Evolutionary conservation across 2,329 filamentous ascomycete species (phyloP).

Genomic region (Colletotrichum filicis): DNA sequence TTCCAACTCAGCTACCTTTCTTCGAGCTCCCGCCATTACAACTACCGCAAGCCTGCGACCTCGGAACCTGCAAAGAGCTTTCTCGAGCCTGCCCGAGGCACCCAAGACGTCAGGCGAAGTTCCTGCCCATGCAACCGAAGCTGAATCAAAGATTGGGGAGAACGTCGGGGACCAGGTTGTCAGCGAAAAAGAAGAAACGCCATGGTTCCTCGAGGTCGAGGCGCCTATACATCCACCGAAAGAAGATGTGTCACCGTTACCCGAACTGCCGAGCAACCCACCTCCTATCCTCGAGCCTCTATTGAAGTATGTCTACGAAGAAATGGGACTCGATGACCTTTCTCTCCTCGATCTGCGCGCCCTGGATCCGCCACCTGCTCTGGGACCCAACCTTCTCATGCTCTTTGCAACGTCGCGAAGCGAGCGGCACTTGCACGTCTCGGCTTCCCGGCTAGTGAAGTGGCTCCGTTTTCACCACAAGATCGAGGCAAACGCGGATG

Average conservation of each 20-base stretch:
- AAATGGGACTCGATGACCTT: conserved; percentile 87
- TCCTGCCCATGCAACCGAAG: neutral
- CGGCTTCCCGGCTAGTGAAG: conserved; percentile 87
- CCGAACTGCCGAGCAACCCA: conserved; percentile 71
- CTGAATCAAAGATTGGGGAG: neutral
- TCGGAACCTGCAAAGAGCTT: conserved; percentile 38
- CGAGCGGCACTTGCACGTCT: conserved; percentile 92
- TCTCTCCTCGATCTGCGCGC: conserved; percentile 83
- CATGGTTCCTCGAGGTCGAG: conserved; percentile 90
- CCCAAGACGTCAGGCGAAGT: neutral
- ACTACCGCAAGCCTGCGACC: conserved; percentile 1
- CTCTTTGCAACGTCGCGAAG: conserved; percentile 90
- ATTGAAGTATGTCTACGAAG: conserved; percentile 81
- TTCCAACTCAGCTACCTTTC: conserved; percentile 10
- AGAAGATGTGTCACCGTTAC: conserved; percentile 59
- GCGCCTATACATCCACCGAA: conserved; percentile 62
- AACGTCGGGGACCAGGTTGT: conserved; percentile 9
- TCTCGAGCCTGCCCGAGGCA: conserved; percentile 36
- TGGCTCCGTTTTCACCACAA: conserved; percentile 82
- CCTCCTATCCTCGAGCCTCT: conserved; percentile 79
- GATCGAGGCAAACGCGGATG: conserved; percentile 83
- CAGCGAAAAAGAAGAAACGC: conserved; percentile 53
- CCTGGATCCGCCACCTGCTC: conserved; percentile 85
- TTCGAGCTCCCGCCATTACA: conserved; percentile 8
- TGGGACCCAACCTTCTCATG: conserved; percentile 93